Conservation (phyloP, 495 filamentous ascomycete species). For the Haplographium delicatum region DNA sequence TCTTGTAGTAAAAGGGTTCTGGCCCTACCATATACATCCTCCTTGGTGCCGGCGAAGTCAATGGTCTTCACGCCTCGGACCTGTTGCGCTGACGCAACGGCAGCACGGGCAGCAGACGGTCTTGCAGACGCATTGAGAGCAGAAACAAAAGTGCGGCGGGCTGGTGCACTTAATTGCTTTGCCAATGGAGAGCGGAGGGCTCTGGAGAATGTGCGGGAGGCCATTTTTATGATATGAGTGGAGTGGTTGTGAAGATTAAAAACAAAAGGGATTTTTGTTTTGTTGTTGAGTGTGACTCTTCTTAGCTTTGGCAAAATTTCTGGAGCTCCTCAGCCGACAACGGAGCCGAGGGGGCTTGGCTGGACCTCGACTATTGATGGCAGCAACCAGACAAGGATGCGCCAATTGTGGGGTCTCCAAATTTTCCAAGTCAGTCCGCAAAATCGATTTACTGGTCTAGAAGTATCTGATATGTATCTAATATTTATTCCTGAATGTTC, state of each 20-base stretch:
- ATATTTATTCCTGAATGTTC: no score
- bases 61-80: conserved; percentile 76
- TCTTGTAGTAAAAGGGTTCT: not conserved
- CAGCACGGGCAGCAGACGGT: conserved; percentile 46
- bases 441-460: no score
- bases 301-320: conserved; percentile 6
- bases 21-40: conserved; percentile 79
- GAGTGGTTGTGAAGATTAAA: conserved; percentile 21
- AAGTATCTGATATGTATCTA: no score
- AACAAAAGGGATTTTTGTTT: conserved; percentile 12
- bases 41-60: conserved; percentile 90
- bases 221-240: conserved; percentile 51
- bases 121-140: conserved; percentile 56
- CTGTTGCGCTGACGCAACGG: conserved; percentile 55
- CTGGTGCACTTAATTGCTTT: conserved; percentile 63
- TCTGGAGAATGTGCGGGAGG: conserved; percentile 76
- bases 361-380: not conserved
- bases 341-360: conserved; percentile 1
- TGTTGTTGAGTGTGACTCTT: conserved; percentile 5
- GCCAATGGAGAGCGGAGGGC: conserved; percentile 70
- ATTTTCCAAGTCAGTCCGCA: no score
- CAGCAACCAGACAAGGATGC: not conserved
- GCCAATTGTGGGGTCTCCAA: not conserved
- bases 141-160: conserved; percentile 65
- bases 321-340: conserved; percentile 1